Conservation (phyloP, 2,329 filamentous ascomycete genomes). For the Epichloe sibirici region DNA sequence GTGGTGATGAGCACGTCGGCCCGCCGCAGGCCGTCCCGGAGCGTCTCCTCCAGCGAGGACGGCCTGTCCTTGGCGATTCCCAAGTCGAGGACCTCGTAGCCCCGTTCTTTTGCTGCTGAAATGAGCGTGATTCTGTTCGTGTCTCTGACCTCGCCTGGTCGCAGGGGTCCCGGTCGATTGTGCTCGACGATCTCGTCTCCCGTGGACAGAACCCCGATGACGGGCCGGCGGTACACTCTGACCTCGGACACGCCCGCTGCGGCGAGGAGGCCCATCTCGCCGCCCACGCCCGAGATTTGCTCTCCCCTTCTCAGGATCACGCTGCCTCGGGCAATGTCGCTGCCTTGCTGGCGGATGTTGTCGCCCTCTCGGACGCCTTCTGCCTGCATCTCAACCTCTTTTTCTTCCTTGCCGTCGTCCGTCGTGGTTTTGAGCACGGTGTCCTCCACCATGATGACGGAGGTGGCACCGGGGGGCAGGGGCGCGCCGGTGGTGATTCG, state of each 20-base stretch:
- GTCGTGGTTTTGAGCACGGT: conserved; percentile 66
- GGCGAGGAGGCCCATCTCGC: conserved; percentile 81
- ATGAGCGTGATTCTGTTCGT: conserved; percentile 85
- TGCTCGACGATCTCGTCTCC: conserved; percentile 88
- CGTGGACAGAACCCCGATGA: conserved; percentile 81
- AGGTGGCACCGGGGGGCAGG: conserved; percentile 73
- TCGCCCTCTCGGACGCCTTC: conserved; percentile 63
- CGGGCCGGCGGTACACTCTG: conserved; percentile 60
- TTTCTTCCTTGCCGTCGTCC: conserved; percentile 72
- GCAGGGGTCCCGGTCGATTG: conserved; percentile 47
- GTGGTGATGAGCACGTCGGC: conserved; percentile 82
- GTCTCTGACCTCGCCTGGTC: conserved; percentile 78
- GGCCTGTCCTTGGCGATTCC: conserved; percentile 71
- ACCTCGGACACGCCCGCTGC: conserved; percentile 67
- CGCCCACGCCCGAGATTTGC: conserved; percentile 73
- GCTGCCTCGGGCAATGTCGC: conserved; percentile 62
- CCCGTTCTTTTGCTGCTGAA: conserved; percentile 60
- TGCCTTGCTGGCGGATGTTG: conserved; percentile 85
- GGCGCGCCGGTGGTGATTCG: conserved; percentile 93
- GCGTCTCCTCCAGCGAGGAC: conserved; percentile 59
- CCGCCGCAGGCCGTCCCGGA: conserved; percentile 61
- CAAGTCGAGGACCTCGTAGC: conserved; percentile 70
- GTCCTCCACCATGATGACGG: conserved; percentile 89
- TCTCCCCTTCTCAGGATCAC: conserved; percentile 66
- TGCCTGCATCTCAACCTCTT: conserved; percentile 75